Evolutionary conservation across 805 yeast genomes (phyloP).

Genomic region (Candida qinlingensis): DNA sequence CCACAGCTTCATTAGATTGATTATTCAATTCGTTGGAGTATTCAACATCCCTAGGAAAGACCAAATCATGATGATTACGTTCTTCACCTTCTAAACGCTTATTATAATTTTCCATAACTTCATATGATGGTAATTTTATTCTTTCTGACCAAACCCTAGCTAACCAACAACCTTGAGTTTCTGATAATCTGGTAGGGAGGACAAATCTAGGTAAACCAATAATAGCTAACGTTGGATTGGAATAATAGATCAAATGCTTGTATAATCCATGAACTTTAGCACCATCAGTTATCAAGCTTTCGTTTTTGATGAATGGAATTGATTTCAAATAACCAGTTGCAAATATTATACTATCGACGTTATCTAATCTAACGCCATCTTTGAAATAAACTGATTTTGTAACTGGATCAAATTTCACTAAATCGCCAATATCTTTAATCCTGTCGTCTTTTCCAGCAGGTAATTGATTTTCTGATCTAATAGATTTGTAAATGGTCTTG

Average conservation of each 20-base stretch:
- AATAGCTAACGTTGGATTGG: constrained; percentile 61
- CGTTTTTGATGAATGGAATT: constrained; percentile 51
- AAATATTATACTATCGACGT: constrained; percentile 55
- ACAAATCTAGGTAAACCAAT: constrained; percentile 58
- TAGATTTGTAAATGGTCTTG: constrained; percentile 41
- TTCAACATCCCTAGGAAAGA: constrained; percentile 52
- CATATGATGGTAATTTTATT: constrained; percentile 41
- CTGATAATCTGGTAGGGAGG: constrained; percentile 57
- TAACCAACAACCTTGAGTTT: constrained; percentile 59
- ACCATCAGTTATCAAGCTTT: constrained; percentile 38
- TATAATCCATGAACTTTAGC: constrained; percentile 46
- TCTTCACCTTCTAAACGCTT: constrained; percentile 41
- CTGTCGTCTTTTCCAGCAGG: constrained; percentile 41
- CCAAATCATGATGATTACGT: constrained; percentile 45
- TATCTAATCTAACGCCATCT: constrained; percentile 41
- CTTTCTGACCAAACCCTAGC: constrained; percentile 58
- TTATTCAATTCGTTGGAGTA: constrained; percentile 45
- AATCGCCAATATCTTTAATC: constrained; percentile 39
- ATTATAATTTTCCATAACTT: constrained; percentile 43
- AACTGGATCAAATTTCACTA: constrained; percentile 33
- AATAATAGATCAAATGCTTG: constrained; percentile 51
- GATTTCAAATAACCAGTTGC: constrained; percentile 73
- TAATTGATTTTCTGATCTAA: constrained; percentile 38
- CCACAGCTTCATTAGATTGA: constrained; percentile 32
- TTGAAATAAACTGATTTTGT: constrained; percentile 37